Percentiles rank a stretch among this genome's conserved stretches.
phyloP scores from a whole-genome alignment of 2,329 filamentous ascomycete genomes.

The Curvularia sp. region DNA sequence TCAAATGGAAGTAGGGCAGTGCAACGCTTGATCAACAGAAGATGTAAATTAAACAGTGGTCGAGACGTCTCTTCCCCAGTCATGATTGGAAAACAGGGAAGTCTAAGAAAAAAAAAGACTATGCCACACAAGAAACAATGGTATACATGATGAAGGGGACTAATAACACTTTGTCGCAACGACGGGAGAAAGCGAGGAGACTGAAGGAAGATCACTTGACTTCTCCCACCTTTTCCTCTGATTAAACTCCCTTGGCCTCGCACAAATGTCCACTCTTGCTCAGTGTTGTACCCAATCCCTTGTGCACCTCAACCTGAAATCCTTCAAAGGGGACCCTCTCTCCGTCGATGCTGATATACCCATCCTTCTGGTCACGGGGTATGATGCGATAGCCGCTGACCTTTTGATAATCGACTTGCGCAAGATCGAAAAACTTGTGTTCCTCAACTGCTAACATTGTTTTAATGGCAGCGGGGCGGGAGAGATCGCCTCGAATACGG shows the following conservation, averaged over 20 bases:
- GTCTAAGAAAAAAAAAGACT: background rate
- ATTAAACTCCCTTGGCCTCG: slow-evolving; percentile 60
- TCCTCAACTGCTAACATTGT: slow-evolving; percentile 76
- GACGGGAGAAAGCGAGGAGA: background rate
- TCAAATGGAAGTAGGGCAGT: no score
- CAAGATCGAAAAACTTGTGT: slow-evolving; percentile 79
- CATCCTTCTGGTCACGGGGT: slow-evolving; percentile 66
- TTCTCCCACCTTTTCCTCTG: background rate
- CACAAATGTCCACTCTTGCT: slow-evolving; percentile 75
- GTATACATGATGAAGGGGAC: background rate
- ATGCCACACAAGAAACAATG: background rate
- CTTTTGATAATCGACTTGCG: slow-evolving; percentile 81
- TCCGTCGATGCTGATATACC: slow-evolving; percentile 93
- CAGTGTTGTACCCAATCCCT: slow-evolving; percentile 81
- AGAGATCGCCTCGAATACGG: slow-evolving; percentile 77
- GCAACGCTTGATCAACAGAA: no score
- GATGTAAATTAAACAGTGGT: no score
- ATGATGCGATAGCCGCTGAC: slow-evolving; percentile 85
- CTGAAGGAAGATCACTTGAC: background rate
- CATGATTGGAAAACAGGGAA: no score
- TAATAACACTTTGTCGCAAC: background rate
- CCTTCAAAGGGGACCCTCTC: slow-evolving; percentile 85
- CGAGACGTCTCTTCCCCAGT: no score
- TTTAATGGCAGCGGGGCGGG: slow-evolving; percentile 68
- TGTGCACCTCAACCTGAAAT: slow-evolving; percentile 90